A percentile compares a stretch with the other conserved stretches of the same genome.
Conservation (phyloP, 2,329 filamentous ascomycete species). For the Apiospora koreana region DNA sequence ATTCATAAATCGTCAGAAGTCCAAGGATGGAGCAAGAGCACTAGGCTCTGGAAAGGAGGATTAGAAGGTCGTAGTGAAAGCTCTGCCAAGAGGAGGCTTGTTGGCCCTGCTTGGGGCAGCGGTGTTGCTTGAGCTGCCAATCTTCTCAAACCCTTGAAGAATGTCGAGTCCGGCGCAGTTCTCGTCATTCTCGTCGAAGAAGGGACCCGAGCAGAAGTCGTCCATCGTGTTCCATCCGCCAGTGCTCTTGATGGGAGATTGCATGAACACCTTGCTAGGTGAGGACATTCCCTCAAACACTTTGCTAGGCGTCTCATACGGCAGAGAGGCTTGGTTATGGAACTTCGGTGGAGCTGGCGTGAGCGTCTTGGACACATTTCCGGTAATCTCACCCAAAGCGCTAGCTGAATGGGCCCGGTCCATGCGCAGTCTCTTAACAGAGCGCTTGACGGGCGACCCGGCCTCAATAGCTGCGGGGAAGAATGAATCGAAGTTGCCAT, state of each 20-base stretch:
- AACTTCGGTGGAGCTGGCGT: constrained; percentile 51
- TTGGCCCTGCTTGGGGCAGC: constrained; percentile 27
- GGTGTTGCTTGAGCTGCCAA: constrained; percentile 52
- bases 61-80: constrained; percentile 40
- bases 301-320: constrained; percentile 59
- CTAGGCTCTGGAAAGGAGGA: constrained; percentile 14
- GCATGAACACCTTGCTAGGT: constrained; percentile 52
- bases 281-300: constrained; percentile 56
- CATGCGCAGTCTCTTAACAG: constrained; percentile 58
- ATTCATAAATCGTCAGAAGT: constrained; percentile 20
- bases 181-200: constrained; percentile 59
- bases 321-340: constrained; percentile 41
- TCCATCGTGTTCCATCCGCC: constrained; percentile 46
- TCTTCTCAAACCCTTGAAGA: constrained; percentile 74
- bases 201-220: constrained; percentile 55
- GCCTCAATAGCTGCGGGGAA: constrained; percentile 48
- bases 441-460: constrained; percentile 69
- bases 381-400: constrained; percentile 62
- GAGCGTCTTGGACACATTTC: constrained; percentile 49
- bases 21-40: constrained; percentile 8
- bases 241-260: constrained; percentile 40
- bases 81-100: constrained; percentile 39
- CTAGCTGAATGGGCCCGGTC: constrained; percentile 65
- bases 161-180: constrained; percentile 68
- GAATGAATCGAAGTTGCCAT: constrained; percentile 39